Evolutionary conservation across 345 rosid species (phyloP), one percentile per base, ranked within the genome.

Genomic region (Brassica nigra): DNA sequence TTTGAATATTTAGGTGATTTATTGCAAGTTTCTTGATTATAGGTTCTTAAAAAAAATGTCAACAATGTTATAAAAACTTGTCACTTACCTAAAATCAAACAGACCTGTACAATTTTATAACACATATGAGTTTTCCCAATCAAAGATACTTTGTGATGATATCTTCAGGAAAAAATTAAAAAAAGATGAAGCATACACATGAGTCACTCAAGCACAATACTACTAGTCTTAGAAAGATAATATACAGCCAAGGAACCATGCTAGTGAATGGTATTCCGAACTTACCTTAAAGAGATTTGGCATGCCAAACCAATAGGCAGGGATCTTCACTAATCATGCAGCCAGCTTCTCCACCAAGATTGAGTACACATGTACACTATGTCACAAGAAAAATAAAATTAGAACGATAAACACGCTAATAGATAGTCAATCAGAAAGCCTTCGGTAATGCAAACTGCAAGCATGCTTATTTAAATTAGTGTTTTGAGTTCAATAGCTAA

Each of bases 301-400:
- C 73, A 93, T 49, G 69, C 99, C 99, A 18, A 80, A 91, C 87
- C 84, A 95, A 90, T 44, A 95, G 80, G 97, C 99, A 93, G 54
- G 99, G 97, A 78, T 97, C 97, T 90, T 95, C 99, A 85, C 86
- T 91, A 64, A 95, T 88, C 90, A 95, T 87, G 87, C 97, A 95
- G 55, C 97, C 97, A 62, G 90, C 89, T 81, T 95, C 97, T 66
- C 91, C 95, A 49, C 95, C 97, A 79, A 88, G 86, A 87, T 85
- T 85, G 76, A 85, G 36, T 34, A 88, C 92, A 64, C 82, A 83
- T 72, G 79, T 75, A 84, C 98, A 95, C 97, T 93, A 84, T 75
- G 63, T 64, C 61, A 70, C 1, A 57, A 23, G 23, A 70, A 10
- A 78, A 44, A 44, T 10, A 44, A 12, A 10, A 6, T 23, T 28